Conservation (phyloP, 805 yeast genomes). For the Candida odintsovae region DNA sequence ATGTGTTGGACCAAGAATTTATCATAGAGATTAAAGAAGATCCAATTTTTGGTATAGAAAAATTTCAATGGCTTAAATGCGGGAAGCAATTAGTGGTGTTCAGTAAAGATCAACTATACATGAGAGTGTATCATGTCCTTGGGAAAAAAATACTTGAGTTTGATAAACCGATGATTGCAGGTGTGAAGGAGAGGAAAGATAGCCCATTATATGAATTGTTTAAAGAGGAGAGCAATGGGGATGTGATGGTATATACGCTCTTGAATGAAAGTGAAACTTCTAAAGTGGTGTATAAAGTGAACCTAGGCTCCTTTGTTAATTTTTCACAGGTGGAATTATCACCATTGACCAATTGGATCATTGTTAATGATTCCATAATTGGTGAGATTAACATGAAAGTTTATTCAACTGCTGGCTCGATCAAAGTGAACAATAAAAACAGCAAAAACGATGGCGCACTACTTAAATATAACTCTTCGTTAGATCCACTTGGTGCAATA, state of each 20-base stretch:
- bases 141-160: constrained; percentile 10
- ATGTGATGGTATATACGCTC: background rate
- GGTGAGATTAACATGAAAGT: constrained; percentile 3
- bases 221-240: background rate
- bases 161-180: constrained; percentile 9
- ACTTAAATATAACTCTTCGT: constrained; percentile 1
- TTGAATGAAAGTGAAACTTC: background rate
- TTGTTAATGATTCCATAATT: constrained; percentile 3
- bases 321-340: constrained; percentile 2
- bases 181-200: background rate
- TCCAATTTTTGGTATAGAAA: constrained; percentile 14
- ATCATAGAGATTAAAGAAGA: constrained; percentile 13
- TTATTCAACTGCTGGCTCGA: constrained; percentile 12
- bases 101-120: constrained; percentile 7
- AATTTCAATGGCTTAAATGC: constrained; percentile 13
- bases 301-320: background rate
- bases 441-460: constrained; percentile 2
- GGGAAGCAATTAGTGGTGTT: constrained; percentile 14
- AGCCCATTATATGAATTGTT: background rate
- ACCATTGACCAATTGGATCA: constrained; percentile 10
- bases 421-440: no score
- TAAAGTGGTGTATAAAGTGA: background rate
- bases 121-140: constrained; percentile 10
- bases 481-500: constrained; percentile 11
- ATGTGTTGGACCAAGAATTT: constrained; percentile 9